These are phyloP conservation scores for Pochonia chlamydosporia DNA, from an alignment of 2,329 filamentous ascomycete species.

Conservation along the genomic window DNA sequence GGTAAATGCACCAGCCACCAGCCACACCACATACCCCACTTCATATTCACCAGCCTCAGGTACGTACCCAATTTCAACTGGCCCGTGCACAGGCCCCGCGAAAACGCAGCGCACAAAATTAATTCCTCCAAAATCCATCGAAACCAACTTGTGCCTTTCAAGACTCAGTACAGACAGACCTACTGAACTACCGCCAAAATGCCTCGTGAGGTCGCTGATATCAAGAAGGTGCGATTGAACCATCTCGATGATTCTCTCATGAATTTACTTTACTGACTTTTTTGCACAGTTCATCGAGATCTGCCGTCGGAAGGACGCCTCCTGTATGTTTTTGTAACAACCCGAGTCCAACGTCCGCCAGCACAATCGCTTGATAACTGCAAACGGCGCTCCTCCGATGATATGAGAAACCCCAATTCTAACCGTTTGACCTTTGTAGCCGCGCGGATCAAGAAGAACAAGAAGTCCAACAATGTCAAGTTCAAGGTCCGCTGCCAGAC, in stretches of 20 bases:
- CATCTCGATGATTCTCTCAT: no score
- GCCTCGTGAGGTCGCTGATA: constrained; percentile 97
- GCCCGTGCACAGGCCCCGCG: constrained; percentile 17
- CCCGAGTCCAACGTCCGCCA: constrained; percentile 4
- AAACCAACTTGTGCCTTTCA: constrained; percentile 9
- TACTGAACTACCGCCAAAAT: constrained; percentile 63
- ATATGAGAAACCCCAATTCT: no score
- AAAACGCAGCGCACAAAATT: constrained; percentile 20
- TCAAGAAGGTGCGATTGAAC: constrained; percentile 63
- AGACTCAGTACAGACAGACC: constrained; percentile 17
- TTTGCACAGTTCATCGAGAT: constrained; percentile 91
- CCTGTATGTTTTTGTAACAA: constrained; percentile 65
- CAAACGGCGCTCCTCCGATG: no score
- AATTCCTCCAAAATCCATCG: constrained; percentile 17
- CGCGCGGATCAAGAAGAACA: constrained; percentile 94
- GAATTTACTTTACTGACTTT: background rate
- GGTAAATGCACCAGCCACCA: constrained; percentile 8
- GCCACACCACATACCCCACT: background rate
- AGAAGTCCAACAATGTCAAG: constrained; percentile 88
- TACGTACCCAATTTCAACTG: constrained; percentile 3
- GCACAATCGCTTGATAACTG: no score
- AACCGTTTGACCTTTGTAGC: constrained; percentile 43
- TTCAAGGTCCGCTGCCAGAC: constrained; percentile 99
- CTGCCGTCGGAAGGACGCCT: constrained; percentile 98
- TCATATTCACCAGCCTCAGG: background rate